Conservation (phyloP, 768 basidiomycete species). For the Hemileccinum rubropunctum region DNA sequence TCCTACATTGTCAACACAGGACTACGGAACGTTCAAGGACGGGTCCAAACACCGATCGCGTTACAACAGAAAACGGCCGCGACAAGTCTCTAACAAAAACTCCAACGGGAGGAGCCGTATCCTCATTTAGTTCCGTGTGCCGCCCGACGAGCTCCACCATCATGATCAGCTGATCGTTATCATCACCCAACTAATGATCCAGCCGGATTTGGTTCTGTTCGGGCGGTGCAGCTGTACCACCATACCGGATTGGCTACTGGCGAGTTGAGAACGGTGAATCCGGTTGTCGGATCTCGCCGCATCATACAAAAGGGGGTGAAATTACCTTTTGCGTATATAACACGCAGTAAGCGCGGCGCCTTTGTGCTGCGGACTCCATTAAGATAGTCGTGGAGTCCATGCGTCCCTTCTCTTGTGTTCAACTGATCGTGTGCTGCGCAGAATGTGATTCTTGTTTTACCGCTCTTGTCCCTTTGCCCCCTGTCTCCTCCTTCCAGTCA, state of each 20-base stretch:
- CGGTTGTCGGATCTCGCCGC: constrained; percentile 72
- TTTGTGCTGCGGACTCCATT: constrained; percentile 64
- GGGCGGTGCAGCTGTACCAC: constrained; percentile 15
- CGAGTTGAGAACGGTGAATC: constrained; percentile 68
- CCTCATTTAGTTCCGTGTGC: constrained; percentile 10
- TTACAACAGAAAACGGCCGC: not conserved
- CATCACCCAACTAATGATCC: constrained; percentile 15
- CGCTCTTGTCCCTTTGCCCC: not conserved
- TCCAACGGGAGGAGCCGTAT: not conserved
- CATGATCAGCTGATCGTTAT: constrained; percentile 16
- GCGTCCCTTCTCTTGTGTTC: constrained; percentile 9
- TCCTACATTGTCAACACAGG: constrained; percentile 13
- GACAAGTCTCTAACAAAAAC: not conserved
- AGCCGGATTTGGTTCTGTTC: constrained; percentile 21
- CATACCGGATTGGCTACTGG: constrained; percentile 56
- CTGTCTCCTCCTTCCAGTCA: not conserved
- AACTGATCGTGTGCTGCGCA: constrained; percentile 6
- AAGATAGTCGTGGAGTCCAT: constrained; percentile 56
- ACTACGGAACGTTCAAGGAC: constrained; percentile 10
- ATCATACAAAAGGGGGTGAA: constrained; percentile 62
- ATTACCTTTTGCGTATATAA: constrained; percentile 54
- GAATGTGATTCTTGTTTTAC: constrained; percentile 2
- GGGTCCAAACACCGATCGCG: constrained; percentile 15
- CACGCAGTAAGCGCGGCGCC: constrained; percentile 72
- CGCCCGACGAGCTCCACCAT: constrained; percentile 13